phyloP scores from a whole-genome alignment of 140 eudicot genomes.

The Senecio squalidus region DNA sequence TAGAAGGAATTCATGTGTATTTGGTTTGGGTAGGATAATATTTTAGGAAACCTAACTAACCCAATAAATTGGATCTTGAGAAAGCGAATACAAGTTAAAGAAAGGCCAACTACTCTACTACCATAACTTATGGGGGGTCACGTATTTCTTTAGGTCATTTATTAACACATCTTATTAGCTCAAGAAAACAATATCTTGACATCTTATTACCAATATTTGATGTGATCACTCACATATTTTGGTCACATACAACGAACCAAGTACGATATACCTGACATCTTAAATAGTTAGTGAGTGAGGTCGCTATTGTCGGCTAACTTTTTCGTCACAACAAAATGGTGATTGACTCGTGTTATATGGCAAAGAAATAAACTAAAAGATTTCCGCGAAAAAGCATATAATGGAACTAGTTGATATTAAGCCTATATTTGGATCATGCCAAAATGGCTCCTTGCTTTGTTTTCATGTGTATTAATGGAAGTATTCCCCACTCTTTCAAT shows the following conservation, averaged over 20 bases:
- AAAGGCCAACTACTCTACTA: conserved; percentile 33
- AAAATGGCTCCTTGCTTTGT: conserved; percentile 4
- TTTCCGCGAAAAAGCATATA: too few relatives aligned
- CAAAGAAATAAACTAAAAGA: neutral
- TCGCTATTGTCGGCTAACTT: neutral
- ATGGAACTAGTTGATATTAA: neutral
- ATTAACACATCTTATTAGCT: conserved; percentile 9
- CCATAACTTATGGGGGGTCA: conserved; percentile 24
- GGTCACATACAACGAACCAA: neutral
- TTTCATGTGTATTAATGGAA: conserved; percentile 6
- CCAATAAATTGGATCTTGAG: conserved; percentile 36
- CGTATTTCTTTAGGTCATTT: conserved; percentile 11
- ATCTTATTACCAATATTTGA: conserved; percentile 7
- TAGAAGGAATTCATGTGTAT: neutral
- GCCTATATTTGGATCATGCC: conserved; percentile 10
- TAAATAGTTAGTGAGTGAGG: neutral
- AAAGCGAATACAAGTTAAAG: conserved; percentile 24
- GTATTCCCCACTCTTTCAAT: conserved; percentile 8
- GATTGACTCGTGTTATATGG: neutral
- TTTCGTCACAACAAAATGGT: neutral
- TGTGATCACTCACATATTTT: conserved; percentile 10
- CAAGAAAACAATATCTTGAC: conserved; percentile 11
- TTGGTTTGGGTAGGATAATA: conserved; percentile 28
- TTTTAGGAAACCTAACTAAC: conserved; percentile 28
- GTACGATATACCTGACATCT: neutral